A percentile compares a stretch with the other conserved stretches of the same genome.
Evolutionary conservation across 495 filamentous ascomycete species (phyloP).

Genomic region (Melanomma pulvis-pyrius): DNA sequence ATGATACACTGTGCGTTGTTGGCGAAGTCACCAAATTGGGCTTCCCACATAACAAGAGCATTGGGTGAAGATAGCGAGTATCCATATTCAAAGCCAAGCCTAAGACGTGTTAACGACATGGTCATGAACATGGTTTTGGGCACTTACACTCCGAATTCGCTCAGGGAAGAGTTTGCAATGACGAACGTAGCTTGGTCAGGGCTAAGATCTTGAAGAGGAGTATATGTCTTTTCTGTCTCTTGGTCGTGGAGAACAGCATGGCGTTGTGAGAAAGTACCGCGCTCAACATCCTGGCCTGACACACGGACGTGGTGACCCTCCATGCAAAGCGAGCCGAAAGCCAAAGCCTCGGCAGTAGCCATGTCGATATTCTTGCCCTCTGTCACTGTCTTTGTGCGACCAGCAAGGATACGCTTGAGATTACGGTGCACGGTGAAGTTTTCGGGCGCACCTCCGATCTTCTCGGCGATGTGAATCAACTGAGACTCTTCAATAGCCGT

Average conservation of each 20-base stretch:
- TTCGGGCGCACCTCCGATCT: slow-evolving; percentile 75
- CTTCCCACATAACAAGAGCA: slow-evolving; percentile 98
- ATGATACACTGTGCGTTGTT: slow-evolving; percentile 99
- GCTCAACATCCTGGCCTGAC: slow-evolving; percentile 97
- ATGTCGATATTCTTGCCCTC: slow-evolving; percentile 97
- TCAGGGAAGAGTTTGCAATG: slow-evolving; percentile 95
- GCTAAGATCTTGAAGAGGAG: slow-evolving; percentile 84
- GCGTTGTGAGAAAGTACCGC: slow-evolving; percentile 98
- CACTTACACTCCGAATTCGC: slow-evolving; percentile 83
- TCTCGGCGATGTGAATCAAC: slow-evolving; percentile 76
- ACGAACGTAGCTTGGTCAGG: slow-evolving; percentile 91
- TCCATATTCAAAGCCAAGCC: slow-evolving; percentile 96
- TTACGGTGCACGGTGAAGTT: slow-evolving; percentile 89
- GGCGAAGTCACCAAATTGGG: slow-evolving; percentile 98
- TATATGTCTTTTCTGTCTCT: slow-evolving; percentile 88
- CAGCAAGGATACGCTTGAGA: slow-evolving; percentile 91
- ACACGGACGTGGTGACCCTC: slow-evolving; percentile 97
- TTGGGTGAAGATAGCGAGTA: slow-evolving; percentile 97
- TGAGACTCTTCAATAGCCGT: slow-evolving; percentile 73
- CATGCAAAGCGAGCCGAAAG: slow-evolving; percentile 84
- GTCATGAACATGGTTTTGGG: background rate
- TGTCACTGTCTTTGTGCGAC: slow-evolving; percentile 86
- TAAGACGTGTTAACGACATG: slow-evolving; percentile 35
- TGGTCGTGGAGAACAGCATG: slow-evolving; percentile 98
- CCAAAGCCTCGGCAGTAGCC: slow-evolving; percentile 95